Evolutionary conservation across 2,329 filamentous ascomycete genomes (phyloP).

Genomic region (Diaporthe helianthi): DNA sequence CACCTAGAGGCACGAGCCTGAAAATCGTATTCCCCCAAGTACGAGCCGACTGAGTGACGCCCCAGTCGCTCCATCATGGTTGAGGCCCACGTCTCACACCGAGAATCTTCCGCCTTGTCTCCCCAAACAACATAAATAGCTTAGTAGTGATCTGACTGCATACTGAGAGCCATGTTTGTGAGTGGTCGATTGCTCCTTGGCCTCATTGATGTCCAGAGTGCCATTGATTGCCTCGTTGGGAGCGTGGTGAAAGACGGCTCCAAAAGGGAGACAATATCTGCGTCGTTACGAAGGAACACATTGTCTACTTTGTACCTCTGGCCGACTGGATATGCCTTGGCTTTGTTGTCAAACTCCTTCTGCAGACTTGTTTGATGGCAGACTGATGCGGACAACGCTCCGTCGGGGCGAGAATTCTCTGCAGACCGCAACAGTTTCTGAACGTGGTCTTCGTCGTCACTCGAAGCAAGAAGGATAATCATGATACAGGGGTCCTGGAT

Average conservation of each 20-base stretch:
- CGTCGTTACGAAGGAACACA: neutral
- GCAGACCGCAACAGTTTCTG: neutral
- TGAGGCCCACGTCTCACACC: neutral
- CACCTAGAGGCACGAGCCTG: neutral
- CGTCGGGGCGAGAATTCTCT: neutral
- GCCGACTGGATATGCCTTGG: neutral
- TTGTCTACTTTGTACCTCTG: conserved; percentile 8
- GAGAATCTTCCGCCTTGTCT: neutral
- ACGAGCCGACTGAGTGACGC: neutral
- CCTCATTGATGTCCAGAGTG: conserved; percentile 10
- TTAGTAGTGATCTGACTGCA: conserved; percentile 3
- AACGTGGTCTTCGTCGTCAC: neutral
- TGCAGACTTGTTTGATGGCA: conserved; percentile 1
- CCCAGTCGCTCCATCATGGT: neutral
- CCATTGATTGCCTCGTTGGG: conserved; percentile 1
- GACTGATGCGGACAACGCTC: neutral
- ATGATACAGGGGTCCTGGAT: neutral
- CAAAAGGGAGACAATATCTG: neutral
- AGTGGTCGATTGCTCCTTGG: neutral
- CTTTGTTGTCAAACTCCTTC: conserved; percentile 5
- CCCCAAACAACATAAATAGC: neutral
- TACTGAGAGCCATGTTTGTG: neutral
- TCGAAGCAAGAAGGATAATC: neutral
- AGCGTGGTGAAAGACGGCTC: neutral
- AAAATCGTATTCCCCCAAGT: conserved; percentile 1